Base-by-base conservation (phyloP, 805 yeast genomes). In the Teunomyces cretensis region DNA sequence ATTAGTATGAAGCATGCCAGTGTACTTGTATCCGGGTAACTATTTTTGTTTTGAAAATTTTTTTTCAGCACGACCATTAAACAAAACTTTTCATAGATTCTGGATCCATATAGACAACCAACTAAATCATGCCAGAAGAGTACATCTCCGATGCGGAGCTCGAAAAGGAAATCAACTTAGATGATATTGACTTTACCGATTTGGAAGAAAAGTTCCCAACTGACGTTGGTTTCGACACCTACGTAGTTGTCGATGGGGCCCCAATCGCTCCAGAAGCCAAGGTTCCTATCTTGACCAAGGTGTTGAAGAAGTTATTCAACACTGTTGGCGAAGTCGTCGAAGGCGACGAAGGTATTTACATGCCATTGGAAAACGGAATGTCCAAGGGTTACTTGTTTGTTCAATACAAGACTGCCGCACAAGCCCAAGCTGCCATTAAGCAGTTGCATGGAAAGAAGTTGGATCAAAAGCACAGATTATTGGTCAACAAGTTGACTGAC, bases 261-360 rank as follows among this genome's bases (percentile, higher is more conserved):
- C 99, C 99, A 54, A 75, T 89, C 50, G 96, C 96, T 19, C 96
- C 97, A 47, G 96, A 85, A 62, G 65, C 88, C 43, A 94, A 94
- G 70, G 87, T 83, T 42, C 87, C 89, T 45, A 81, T 87, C 47
- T 78, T 94, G 62, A 79, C 83, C 55, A 91, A 88, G 66, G 97
- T 95, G 37, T 78, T 94, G 60, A 80, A 78, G 55, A 92, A 91
- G 72, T 76, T 89, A 43, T 84, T 94, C 61, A 71, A 81, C 39
- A 78, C 80, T 52, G 90, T 81, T 38, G 98, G 97, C 42, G 83
- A 81, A 52, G 83, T 94, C 35, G 73, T 64, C 15, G 75, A 61
- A 41, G 76, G 76, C 17, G 76, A 71, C 37, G 81, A 79, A 39
- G 92, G 89, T 44, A 78, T 94, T 62, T 75, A 80, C 62, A 83